phyloP scores from a whole-genome alignment of 1,139 yeast species.

The Blastobotrys proliferans region DNA sequence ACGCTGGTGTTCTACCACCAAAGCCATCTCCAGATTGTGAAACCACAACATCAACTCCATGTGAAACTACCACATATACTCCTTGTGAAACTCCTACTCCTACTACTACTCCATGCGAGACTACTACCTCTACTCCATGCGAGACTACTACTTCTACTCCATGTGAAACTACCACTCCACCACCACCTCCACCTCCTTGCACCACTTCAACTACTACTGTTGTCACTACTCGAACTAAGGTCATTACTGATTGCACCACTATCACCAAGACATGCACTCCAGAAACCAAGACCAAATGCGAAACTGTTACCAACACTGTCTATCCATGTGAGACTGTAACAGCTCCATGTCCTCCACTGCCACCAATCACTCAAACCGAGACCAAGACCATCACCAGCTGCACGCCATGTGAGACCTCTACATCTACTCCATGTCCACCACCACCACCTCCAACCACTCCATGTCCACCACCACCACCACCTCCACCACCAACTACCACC shows the following conservation, averaged over 20 bases:
- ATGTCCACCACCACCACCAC: not conserved
- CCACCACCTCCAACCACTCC: conserved; percentile 4
- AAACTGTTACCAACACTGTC: not conserved
- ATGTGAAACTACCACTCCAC: not conserved
- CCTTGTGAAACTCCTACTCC: not conserved
- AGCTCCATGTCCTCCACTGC: not conserved
- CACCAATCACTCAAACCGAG: conserved; percentile 2
- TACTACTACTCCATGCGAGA: not conserved
- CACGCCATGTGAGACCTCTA: conserved; percentile 1
- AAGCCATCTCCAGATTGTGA: too few relatives aligned
- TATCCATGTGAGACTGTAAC: not conserved
- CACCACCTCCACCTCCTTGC: conserved; percentile 2
- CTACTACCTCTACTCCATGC: not conserved
- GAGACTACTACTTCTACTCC: not conserved
- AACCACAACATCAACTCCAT: conserved; percentile 1
- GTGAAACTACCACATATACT: conserved; percentile 1
- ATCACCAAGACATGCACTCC: not conserved
- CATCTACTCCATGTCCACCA: too few relatives aligned
- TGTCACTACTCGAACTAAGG: not conserved
- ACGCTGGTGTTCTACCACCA: too few relatives aligned
- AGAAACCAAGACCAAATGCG: conserved; percentile 1
- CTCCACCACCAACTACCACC: not conserved
- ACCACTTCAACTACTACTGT: conserved; percentile 1
- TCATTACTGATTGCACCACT: too few relatives aligned
- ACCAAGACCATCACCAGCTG: conserved; percentile 1